phyloP scores from a whole-genome alignment of 2,329 filamentous ascomycete species.

The Cladosporium halotolerans region DNA sequence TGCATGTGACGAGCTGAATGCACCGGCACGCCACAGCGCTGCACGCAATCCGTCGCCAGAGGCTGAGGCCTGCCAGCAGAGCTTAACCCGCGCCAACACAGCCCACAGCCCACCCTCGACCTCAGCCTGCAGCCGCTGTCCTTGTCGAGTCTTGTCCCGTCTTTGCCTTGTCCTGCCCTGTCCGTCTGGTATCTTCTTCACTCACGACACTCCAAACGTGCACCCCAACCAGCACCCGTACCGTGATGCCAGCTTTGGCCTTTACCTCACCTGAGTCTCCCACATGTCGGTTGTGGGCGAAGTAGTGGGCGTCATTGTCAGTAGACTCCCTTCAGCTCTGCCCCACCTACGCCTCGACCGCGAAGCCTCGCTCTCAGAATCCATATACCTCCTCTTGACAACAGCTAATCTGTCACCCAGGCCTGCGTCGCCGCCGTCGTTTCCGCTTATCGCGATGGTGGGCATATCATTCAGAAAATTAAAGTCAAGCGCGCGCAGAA shows the following conservation, averaged over 20 bases:
- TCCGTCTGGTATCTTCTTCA: not conserved
- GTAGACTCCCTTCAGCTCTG: not conserved
- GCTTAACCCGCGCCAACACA: too few species aligned
- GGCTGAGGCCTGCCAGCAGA: too few species aligned
- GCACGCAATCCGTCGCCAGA: too few species aligned
- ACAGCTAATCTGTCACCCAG: conserved; percentile 13
- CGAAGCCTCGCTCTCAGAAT: too few species aligned
- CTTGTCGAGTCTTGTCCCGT: not conserved
- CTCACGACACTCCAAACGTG: not conserved
- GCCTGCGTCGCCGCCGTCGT: conserved; percentile 23
- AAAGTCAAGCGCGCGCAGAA: conserved; percentile 26
- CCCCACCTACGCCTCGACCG: too few species aligned
- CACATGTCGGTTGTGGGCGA: conserved; percentile 6
- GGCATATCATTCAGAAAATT: conserved; percentile 28
- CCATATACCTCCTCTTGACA: not conserved
- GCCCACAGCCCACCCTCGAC: not conserved
- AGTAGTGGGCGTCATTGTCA: conserved; percentile 11
- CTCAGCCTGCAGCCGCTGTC: not conserved
- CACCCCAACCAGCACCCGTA: too few species aligned
- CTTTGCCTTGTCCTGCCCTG: not conserved
- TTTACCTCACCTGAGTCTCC: not conserved
- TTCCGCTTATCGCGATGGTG: conserved; percentile 24
- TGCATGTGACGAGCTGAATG: not conserved
- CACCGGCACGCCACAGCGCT: not conserved
- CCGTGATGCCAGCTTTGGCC: too few species aligned